A percentile compares a stretch with the other conserved stretches of the same genome.
phyloP scores from a whole-genome alignment of 148 eudicot genomes.

The Rhododendron vialii region DNA sequence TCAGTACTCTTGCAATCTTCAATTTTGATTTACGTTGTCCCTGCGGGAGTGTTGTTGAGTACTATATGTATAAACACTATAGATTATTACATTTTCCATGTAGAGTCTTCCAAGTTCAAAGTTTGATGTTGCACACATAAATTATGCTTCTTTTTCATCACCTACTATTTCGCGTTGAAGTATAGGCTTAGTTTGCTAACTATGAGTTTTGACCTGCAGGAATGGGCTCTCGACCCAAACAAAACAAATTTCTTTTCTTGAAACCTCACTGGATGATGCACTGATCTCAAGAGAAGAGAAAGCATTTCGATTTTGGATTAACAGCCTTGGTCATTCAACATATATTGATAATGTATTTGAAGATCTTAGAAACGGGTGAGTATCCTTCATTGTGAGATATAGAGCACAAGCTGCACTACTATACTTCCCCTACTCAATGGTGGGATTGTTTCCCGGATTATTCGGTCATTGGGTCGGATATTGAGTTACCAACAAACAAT shows the following conservation, averaged over 20 bases:
- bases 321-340: slow-evolving; percentile 80
- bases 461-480: background rate
- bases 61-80: background rate
- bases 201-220: slow-evolving; percentile 37
- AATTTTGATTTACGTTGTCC: background rate
- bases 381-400: slow-evolving; percentile 3
- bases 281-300: slow-evolving; percentile 87
- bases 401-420: too few relatives aligned
- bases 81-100: background rate
- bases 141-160: background rate
- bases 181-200: slow-evolving; percentile 11
- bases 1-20: background rate
- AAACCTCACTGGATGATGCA: slow-evolving; percentile 72
- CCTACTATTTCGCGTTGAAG: background rate
- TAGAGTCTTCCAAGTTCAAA: background rate
- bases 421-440: background rate
- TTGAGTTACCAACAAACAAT: background rate
- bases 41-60: background rate
- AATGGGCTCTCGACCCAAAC: slow-evolving; percentile 91
- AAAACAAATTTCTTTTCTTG: slow-evolving; percentile 85
- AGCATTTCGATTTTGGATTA: slow-evolving; percentile 91
- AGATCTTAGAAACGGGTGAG: slow-evolving; percentile 97
- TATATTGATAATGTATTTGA: slow-evolving; percentile 90
- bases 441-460: background rate
- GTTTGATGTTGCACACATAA: background rate